Evolutionary conservation across 495 filamentous ascomycete genomes (phyloP), one percentile per base, ranked within the genome.

Genomic region (Aspergillus nidulans): DNA sequence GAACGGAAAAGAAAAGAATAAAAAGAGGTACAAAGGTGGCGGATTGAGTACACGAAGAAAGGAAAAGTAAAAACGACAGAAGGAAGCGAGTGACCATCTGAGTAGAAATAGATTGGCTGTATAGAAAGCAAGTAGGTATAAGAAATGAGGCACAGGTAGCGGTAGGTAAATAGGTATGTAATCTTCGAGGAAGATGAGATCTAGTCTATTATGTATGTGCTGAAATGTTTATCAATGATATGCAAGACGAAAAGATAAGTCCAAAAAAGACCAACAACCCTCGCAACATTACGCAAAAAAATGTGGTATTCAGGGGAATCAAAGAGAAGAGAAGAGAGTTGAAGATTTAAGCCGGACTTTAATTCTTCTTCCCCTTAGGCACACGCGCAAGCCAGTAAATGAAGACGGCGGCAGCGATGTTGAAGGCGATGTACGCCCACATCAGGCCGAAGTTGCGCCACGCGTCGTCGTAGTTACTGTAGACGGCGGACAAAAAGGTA

Each of bases 351-450:
- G 49, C 50, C 20, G 54, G 43, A 28, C 51, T 61, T 68, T 75
- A 73, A 60, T 54, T 68, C 50, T 65, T 69, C 32, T 61, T 67
- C 21, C 63, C 66, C 81, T 91, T 92, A 16, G 88, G 87, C 47
- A 95, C 86, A 42, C 90, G 75, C 18, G 81, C 82, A 52, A 90
- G 70, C 85, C 86, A 95, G 79, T 94, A 95, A 39, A 95, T 73
- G 52, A 74, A 72, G 10, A 92, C 73, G 0, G 88, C 90, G 25
- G 66, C 82, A 30, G 66, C 62, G 63, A 91, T 74, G 67, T 95
- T 95, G 72, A 91, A 87, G 28, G 79, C 62, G 58, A 91, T 82
- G 64, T 81, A 94, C 0, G 73, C 81, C 72, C 76, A 82, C 69
- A 84, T 72, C 48, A 85, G 62, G 10, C 86, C 87, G 60, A 89